A percentile compares a stretch with the other conserved stretches of the same genome.
phyloP scores from a whole-genome alignment of 495 filamentous ascomycete species.

The Penicillium goetzii region DNA sequence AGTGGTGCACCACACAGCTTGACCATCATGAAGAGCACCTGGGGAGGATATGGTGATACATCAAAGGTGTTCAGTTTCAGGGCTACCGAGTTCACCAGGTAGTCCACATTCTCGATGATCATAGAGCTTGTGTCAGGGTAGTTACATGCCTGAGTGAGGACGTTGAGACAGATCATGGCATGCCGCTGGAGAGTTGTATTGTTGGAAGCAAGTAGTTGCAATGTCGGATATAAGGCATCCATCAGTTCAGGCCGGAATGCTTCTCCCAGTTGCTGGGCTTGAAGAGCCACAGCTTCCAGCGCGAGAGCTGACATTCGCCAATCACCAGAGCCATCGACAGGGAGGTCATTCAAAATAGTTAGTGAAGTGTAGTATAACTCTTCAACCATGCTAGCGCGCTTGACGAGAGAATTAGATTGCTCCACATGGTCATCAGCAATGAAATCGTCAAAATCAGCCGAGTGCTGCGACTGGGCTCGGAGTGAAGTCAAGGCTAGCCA shows the following conservation, averaged over 20 bases:
- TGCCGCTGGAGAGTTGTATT: constrained; percentile 72
- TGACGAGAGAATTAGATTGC: constrained; percentile 36
- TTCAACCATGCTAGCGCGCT: constrained; percentile 63
- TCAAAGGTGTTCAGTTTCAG: constrained; percentile 90
- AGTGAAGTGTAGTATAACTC: constrained; percentile 82
- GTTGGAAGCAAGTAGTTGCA: constrained; percentile 80
- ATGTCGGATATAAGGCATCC: constrained; percentile 86
- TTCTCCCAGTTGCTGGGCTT: constrained; percentile 64
- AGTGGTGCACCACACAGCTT: constrained; percentile 78
- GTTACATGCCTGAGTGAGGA: constrained; percentile 72
- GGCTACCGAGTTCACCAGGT: constrained; percentile 90
- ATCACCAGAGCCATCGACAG: constrained; percentile 57
- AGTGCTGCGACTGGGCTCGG: constrained; percentile 50
- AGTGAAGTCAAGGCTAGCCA: constrained; percentile 83
- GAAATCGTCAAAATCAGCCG: constrained; percentile 66
- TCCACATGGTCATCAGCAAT: constrained; percentile 53
- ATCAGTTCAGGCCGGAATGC: constrained; percentile 85
- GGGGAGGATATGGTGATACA: constrained; percentile 85
- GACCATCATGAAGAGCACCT: constrained; percentile 94
- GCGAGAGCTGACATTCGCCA: constrained; percentile 74
- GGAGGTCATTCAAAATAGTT: constrained; percentile 57
- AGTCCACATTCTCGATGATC: constrained; percentile 92
- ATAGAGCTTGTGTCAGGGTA: constrained; percentile 76
- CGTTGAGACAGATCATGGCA: constrained; percentile 82
- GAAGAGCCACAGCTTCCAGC: constrained; percentile 72